Percentiles rank a stretch among this genome's conserved stretches.
phyloP scores from a whole-genome alignment of 2,329 filamentous ascomycete genomes.

The Diaporthe sp. region DNA sequence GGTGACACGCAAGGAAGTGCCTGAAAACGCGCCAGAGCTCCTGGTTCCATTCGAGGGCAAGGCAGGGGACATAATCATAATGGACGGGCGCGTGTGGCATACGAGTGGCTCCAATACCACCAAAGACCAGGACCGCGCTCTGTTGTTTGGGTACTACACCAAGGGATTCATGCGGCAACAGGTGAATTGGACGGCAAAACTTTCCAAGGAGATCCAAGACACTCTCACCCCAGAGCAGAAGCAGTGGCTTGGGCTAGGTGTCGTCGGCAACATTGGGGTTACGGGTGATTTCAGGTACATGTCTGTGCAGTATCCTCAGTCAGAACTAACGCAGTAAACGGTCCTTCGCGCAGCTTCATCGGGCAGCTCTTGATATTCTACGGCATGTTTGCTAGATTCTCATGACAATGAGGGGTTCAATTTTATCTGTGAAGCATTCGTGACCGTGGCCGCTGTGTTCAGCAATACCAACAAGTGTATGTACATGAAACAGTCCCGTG shows the following conservation, averaged over 20 bases:
- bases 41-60: slow-evolving; percentile 51
- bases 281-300: slow-evolving; percentile 42
- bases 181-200: slow-evolving; percentile 51
- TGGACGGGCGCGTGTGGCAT: slow-evolving; percentile 53
- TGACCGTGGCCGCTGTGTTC: too few species aligned
- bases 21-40: slow-evolving; percentile 46
- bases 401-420: too few species aligned
- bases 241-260: slow-evolving; percentile 48
- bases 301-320: slow-evolving; percentile 39
- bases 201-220: slow-evolving; percentile 48
- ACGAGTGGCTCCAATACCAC: slow-evolving; percentile 52
- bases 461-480: too few species aligned
- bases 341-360: too few species aligned
- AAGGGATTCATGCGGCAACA: slow-evolving; percentile 48
- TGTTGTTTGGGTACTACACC: slow-evolving; percentile 53
- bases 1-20: slow-evolving; percentile 38
- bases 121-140: slow-evolving; percentile 49
- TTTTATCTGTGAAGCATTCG: too few species aligned
- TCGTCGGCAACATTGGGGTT: slow-evolving; percentile 41
- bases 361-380: too few species aligned
- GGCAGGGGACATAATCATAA: slow-evolving; percentile 50
- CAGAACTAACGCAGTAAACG: not conserved
- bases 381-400: too few species aligned
- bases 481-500: too few species aligned
- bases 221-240: slow-evolving; percentile 46